phyloP scores from a whole-genome alignment of 2,329 filamentous ascomycete species.

The Colletotrichum tofieldiae region DNA sequence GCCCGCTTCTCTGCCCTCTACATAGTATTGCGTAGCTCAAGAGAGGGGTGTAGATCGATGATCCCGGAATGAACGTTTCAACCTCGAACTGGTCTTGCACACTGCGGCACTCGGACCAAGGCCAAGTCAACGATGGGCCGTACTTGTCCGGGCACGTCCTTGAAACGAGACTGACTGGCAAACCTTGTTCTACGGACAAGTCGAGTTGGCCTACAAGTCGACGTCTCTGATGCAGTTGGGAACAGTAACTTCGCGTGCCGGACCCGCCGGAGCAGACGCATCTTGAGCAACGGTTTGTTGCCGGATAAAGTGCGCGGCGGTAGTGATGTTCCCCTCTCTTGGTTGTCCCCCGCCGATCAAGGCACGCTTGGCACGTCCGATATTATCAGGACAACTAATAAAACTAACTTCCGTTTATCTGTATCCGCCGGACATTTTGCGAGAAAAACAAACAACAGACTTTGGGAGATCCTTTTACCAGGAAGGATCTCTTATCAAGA shows the following conservation, averaged over 20 bases:
- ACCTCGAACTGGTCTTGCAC: slow-evolving; percentile 40
- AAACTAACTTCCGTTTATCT: slow-evolving; percentile 7
- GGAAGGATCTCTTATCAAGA: not conserved
- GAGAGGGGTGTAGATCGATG: slow-evolving; percentile 33
- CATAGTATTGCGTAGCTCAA: not conserved
- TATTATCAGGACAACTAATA: not conserved
- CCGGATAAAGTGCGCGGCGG: not conserved
- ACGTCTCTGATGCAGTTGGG: slow-evolving; percentile 23
- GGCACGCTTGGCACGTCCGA: not conserved
- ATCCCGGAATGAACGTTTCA: slow-evolving; percentile 43
- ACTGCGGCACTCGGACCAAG: slow-evolving; percentile 27
- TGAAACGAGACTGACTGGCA: slow-evolving; percentile 13
- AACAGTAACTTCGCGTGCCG: slow-evolving; percentile 13
- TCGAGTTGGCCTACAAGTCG: slow-evolving; percentile 19
- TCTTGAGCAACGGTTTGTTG: not conserved
- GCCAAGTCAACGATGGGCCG: slow-evolving; percentile 17
- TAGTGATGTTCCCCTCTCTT: not conserved
- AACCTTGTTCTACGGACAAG: slow-evolving; percentile 33
- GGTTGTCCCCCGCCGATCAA: not conserved
- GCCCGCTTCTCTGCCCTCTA: slow-evolving; percentile 3
- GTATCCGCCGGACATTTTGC: not conserved
- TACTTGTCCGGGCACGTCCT: slow-evolving; percentile 19
- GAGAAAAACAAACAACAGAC: not conserved
- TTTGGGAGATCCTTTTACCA: not conserved
- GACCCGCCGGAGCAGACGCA: slow-evolving; percentile 30